Percentiles rank a stretch among this genome's conserved stretches.
phyloP scores from a whole-genome alignment of 352 stramenopile species.

The Phytophthora nicotianae region DNA sequence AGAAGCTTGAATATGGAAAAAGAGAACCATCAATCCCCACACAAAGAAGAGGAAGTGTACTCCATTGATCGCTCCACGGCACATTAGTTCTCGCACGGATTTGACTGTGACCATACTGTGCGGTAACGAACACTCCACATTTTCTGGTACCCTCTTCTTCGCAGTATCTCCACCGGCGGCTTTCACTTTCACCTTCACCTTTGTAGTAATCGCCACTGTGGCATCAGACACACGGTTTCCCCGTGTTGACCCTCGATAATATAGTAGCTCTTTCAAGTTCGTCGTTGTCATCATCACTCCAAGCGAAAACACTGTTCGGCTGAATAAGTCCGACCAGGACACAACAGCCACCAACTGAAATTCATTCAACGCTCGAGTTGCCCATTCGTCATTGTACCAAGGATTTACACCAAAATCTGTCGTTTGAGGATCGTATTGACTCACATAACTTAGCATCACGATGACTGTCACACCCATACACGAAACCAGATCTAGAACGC shows the following conservation, averaged over 20 bases:
- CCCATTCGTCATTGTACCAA: conserved; percentile 7
- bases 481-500: conserved; percentile 34
- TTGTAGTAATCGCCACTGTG: neutral
- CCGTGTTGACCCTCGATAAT: neutral
- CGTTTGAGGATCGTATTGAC: conserved; percentile 21
- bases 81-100: neutral
- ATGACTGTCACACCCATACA: conserved; percentile 29
- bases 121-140: neutral
- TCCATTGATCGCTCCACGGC: neutral
- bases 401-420: conserved; percentile 4
- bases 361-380: conserved; percentile 25
- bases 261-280: conserved; percentile 28
- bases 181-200: conserved; percentile 4
- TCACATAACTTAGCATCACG: conserved; percentile 25
- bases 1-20: conserved; percentile 17
- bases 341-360: conserved; percentile 30
- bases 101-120: neutral
- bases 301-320: conserved; percentile 21
- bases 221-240: neutral
- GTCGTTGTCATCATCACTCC: conserved; percentile 16
- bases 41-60: conserved; percentile 15
- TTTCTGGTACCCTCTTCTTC: no score
- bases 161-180: no score
- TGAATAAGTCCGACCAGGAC: conserved; percentile 24
- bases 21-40: conserved; percentile 22